Base-by-base conservation (phyloP, 306 rosid genomes). In the Quercus alba region DNA sequence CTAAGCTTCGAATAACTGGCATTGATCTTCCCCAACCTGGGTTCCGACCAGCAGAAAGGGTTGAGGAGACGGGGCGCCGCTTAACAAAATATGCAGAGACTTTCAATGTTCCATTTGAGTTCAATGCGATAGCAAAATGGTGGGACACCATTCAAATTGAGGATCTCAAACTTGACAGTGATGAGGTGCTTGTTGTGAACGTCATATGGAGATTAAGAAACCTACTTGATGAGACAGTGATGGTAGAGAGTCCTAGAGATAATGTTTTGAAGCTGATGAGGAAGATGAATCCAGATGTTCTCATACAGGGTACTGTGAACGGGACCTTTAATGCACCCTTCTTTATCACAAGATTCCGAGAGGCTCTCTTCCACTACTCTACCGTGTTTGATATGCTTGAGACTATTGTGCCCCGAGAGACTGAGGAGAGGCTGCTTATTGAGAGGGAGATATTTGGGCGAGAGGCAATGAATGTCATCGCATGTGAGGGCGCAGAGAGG, bases 401-500 rank as follows among this genome's bases (percentile, higher is more conserved):
- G 72, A 70, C 73, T 18, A 77, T n/a, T 55, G 82, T 59, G 28
- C 78, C 80, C 5, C 75, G 77, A 38, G 83, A 85, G 59, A 72
- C 57, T 70, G 85, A 82, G 3, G 88, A 85, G 71, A 78, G 88
- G 57, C 75, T 25, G 81, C 69, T 85, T 78, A 77, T 81, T 41
- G 88, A 81, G 83, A 78, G 71, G 85, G 75, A 77, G 55, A 61
- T 85, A 28, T 74, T 85, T 63, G 83, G 88, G 12, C 55, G 78
- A 10, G 85, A 84, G 70, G 84, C 85, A 9, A 81, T 84, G 85
- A 77, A 84, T 78, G 85, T 77, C 64, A 84, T 84, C 49, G 87
- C 87, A 5, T 84, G 85, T 61, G 87, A 84, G 79, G 85, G 87
- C 31, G 52, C 78, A 2, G 87, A 84, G 73, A 81, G 87, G 74